Conservation (phyloP, 768 basidiomycete genomes). For the Tricholoma matsutake region DNA sequence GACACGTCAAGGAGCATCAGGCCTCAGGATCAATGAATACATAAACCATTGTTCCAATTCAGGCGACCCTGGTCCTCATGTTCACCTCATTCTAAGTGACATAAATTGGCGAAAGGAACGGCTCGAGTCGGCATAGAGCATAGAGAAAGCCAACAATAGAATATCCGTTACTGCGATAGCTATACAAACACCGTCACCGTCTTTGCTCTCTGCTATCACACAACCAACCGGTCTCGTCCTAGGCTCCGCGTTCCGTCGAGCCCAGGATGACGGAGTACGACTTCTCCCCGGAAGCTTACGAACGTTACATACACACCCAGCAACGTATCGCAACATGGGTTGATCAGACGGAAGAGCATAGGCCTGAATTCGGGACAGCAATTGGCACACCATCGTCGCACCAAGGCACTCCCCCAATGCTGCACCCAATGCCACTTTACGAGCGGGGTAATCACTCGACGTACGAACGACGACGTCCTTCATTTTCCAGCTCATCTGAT, state of each 20-base stretch:
- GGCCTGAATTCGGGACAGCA: conserved; percentile 25
- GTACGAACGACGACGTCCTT: conserved; percentile 4
- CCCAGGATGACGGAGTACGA: conserved; percentile 56
- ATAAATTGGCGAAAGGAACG: conserved; percentile 7
- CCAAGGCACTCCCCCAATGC: conserved; percentile 2
- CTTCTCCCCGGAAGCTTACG: conserved; percentile 54
- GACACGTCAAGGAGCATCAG: not conserved
- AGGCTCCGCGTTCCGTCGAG: not conserved
- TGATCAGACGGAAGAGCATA: conserved; percentile 39
- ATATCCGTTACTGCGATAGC: conserved; percentile 1
- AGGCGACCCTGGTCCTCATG: conserved; percentile 1
- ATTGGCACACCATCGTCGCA: not conserved
- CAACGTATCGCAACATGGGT: conserved; percentile 51
- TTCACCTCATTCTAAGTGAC: not conserved
- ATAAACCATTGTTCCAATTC: not conserved
- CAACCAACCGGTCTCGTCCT: not conserved
- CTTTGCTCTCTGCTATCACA: not conserved
- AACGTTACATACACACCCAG: conserved; percentile 45
- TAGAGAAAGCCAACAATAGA: conserved; percentile 11
- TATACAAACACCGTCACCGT: not conserved
- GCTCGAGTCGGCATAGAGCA: conserved; percentile 2
- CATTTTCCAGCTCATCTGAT: conserved; percentile 7
- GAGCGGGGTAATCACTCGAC: conserved; percentile 1
- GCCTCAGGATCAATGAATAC: no score
- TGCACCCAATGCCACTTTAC: conserved; percentile 5